Evolutionary conservation across 805 yeast genomes (phyloP).

Genomic region (Wickerhamiella kurtzmanii): DNA sequence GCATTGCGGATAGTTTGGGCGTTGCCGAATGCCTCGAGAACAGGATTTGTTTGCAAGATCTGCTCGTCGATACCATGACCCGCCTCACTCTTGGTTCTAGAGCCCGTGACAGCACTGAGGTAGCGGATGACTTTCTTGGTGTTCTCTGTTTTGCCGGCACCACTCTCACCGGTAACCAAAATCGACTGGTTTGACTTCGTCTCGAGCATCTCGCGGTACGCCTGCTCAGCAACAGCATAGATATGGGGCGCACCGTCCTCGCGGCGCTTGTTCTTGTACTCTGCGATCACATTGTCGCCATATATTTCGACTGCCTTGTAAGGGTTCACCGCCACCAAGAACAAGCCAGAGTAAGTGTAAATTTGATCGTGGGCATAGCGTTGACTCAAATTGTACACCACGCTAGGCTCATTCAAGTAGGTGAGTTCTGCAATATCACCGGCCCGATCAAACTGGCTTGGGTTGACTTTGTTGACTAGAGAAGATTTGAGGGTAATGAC

Average conservation of each 20-base stretch:
- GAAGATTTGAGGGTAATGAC: constrained; percentile 21
- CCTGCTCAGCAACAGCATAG: constrained; percentile 77
- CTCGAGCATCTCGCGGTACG: constrained; percentile 59
- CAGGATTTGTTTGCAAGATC: constrained; percentile 88
- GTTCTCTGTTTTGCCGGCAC: constrained; percentile 97
- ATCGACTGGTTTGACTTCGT: constrained; percentile 74
- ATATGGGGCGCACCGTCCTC: constrained; percentile 67
- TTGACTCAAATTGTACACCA: constrained; percentile 65
- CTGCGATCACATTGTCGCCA: constrained; percentile 39
- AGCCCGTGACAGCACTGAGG: constrained; percentile 58
- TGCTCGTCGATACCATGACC: constrained; percentile 50
- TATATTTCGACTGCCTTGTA: constrained; percentile 66
- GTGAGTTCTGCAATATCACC: constrained; percentile 94
- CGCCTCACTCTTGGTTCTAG: constrained; percentile 22
- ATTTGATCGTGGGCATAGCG: constrained; percentile 69
- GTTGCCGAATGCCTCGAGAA: constrained; percentile 90
- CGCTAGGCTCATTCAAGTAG: constrained; percentile 87
- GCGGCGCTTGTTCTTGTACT: constrained; percentile 37
- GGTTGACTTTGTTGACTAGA: constrained; percentile 59
- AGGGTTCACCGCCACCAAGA: constrained; percentile 91
- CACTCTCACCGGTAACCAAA: constrained; percentile 96
- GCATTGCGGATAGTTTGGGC: constrained; percentile 90
- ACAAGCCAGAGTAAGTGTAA: constrained; percentile 89
- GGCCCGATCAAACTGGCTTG: constrained; percentile 77
- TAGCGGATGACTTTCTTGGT: constrained; percentile 91